Conservation (phyloP, 768 basidiomycete genomes). For the Nidula microcarpa region DNA sequence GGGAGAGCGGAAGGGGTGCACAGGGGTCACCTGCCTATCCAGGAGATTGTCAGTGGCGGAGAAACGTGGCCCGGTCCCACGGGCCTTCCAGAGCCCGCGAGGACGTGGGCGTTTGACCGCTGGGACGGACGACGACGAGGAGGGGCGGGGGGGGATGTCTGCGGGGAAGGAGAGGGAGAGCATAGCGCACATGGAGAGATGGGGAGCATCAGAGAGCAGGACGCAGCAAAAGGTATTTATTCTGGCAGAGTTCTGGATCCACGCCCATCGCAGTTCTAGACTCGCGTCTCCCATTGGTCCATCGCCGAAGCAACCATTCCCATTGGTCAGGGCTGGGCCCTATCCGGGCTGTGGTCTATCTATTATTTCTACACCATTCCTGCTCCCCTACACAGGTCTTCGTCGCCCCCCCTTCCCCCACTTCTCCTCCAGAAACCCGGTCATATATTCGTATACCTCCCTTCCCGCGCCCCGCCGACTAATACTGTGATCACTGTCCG, state of each 20-base stretch:
- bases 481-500: slow-evolving; percentile 76
- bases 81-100: slow-evolving; percentile 43
- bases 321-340: not conserved
- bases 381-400: slow-evolving; percentile 50
- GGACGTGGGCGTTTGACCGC: slow-evolving; percentile 24
- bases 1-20: slow-evolving; percentile 1
- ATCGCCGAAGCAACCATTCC: too few relatives aligned
- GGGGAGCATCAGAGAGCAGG: slow-evolving; percentile 14
- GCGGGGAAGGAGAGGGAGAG: slow-evolving; percentile 11
- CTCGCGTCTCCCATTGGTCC: too few relatives aligned
- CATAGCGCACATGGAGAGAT: slow-evolving; percentile 12
- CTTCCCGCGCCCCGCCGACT: slow-evolving; percentile 68
- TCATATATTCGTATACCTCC: slow-evolving; percentile 88
- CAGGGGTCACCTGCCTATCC: too few relatives aligned
- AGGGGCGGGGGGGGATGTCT: slow-evolving; percentile 12
- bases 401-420: slow-evolving; percentile 84
- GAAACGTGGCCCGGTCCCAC: slow-evolving; percentile 28
- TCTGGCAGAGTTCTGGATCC: too few relatives aligned
- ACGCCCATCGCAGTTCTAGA: too few relatives aligned
- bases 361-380: not conserved
- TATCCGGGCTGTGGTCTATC: not conserved
- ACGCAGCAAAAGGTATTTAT: too few relatives aligned
- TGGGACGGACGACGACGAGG: slow-evolving; percentile 7
- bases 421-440: slow-evolving; percentile 80
- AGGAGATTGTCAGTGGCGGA: slow-evolving; percentile 12